A percentile compares a stretch with the other conserved stretches of the same genome.
These are phyloP conservation scores for Malbranchea cinnamomea DNA, from an alignment of 2,329 filamentous ascomycete species.

Conservation along the genomic window DNA sequence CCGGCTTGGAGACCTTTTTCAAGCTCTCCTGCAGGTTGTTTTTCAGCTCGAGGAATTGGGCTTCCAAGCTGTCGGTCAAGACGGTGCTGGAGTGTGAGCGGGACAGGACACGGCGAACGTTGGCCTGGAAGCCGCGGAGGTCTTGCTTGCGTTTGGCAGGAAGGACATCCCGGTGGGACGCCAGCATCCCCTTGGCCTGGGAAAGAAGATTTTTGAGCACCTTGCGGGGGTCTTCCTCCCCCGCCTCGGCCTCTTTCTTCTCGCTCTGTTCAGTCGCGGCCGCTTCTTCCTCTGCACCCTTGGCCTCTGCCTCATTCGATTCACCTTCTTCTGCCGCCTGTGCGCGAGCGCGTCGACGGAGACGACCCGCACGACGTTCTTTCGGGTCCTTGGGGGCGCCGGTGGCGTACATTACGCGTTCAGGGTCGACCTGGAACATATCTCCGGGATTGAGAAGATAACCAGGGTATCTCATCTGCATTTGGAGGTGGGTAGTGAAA, in stretches of 20 bases:
- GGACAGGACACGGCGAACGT: conserved; percentile 48
- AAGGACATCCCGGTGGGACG: conserved; percentile 36
- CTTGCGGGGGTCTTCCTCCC: conserved; percentile 21
- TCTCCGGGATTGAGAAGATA: conserved; percentile 95
- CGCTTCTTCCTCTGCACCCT: conserved; percentile 15
- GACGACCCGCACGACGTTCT: conserved; percentile 25
- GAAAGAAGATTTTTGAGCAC: conserved; percentile 40
- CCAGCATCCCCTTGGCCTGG: conserved; percentile 47
- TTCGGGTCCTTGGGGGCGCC: conserved; percentile 50
- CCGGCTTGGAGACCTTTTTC: conserved; percentile 5
- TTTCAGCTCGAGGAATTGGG: conserved; percentile 40
- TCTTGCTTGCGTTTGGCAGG: conserved; percentile 60
- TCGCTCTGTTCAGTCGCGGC: conserved; percentile 16
- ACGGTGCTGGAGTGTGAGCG: conserved; percentile 33
- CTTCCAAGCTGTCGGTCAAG: conserved; percentile 35
- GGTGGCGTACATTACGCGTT: conserved; percentile 77
- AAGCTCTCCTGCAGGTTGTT: conserved; percentile 12
- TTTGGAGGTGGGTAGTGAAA: no score
- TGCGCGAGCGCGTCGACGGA: conserved; percentile 12
- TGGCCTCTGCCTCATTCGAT: conserved; percentile 14
- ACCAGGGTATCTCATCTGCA: conserved; percentile 75
- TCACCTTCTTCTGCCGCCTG: conserved; percentile 12
- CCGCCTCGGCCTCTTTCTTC: conserved; percentile 13
- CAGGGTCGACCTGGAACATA: conserved; percentile 89
- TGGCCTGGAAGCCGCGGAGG: conserved; percentile 55